phyloP scores from a whole-genome alignment of 768 basidiomycete genomes.

The Mycena belliarum region DNA sequence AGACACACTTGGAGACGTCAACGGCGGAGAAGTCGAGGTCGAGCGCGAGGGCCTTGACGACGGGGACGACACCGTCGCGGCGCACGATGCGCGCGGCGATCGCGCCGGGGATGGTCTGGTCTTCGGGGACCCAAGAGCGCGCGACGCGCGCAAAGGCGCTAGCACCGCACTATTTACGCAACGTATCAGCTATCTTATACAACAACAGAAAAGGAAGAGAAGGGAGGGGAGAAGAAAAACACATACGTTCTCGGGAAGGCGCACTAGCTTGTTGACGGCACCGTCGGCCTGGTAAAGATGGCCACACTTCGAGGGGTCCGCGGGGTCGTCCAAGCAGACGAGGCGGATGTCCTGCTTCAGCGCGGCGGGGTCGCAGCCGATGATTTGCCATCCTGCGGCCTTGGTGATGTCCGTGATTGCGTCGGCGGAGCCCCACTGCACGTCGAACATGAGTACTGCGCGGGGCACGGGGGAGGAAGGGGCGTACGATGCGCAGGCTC shows the following conservation, averaged over 20 bases:
- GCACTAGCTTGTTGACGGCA: conserved; percentile 37
- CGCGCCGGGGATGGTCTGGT: conserved; percentile 15
- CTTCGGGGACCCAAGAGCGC: conserved; percentile 25
- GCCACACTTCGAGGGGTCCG: conserved; percentile 20
- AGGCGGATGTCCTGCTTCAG: conserved; percentile 19
- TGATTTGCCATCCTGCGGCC: conserved; percentile 42
- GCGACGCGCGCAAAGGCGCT: conserved; percentile 32
- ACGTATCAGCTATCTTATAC: too few relatives aligned
- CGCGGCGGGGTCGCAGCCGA: conserved; percentile 33
- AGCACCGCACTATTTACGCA: conserved; percentile 10
- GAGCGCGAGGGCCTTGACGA: conserved; percentile 15
- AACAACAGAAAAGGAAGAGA: neutral
- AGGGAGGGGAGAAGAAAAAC: neutral
- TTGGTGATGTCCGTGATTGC: conserved; percentile 40
- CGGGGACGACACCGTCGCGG: conserved; percentile 8
- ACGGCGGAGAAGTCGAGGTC: conserved; percentile 18
- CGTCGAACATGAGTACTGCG: too few relatives aligned
- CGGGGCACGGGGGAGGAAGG: neutral
- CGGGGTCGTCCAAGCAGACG: conserved; percentile 14
- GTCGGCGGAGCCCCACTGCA: conserved; percentile 25
- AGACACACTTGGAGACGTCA: conserved; percentile 14
- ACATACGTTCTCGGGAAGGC: conserved; percentile 36
- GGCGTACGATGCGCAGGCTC: conserved; percentile 23
- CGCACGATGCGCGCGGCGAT: conserved; percentile 13
- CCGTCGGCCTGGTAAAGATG: conserved; percentile 25